Evolutionary conservation across 2,329 filamentous ascomycete species (phyloP).

Genomic region (Graphilbum fragrans): DNA sequence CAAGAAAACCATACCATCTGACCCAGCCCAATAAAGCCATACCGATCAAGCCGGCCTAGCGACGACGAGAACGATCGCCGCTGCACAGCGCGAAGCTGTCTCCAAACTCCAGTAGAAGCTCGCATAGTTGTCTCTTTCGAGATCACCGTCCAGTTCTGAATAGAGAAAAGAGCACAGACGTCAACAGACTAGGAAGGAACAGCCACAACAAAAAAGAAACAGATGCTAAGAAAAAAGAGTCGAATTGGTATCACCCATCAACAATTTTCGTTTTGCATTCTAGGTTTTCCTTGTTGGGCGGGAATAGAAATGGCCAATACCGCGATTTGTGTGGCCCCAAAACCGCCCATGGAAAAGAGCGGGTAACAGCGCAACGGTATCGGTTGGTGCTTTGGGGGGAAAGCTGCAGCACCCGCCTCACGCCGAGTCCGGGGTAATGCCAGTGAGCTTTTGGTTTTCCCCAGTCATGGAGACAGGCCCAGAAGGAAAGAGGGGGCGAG

Average conservation of each 20-base stretch:
- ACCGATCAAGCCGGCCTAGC: conserved; percentile 33
- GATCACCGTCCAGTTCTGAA: background rate
- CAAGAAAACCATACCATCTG: conserved; percentile 36
- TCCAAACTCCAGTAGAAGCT: conserved; percentile 12
- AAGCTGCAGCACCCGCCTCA: too few species aligned
- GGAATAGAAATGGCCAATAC: too few species aligned
- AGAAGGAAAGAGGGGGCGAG: background rate
- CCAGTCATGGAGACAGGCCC: background rate
- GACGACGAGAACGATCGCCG: conserved; percentile 39
- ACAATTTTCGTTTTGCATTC: too few species aligned
- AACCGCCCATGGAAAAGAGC: too few species aligned
- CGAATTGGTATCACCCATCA: background rate
- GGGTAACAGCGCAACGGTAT: too few species aligned
- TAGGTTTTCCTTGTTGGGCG: background rate
- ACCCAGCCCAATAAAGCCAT: conserved; percentile 48
- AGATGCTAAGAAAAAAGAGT: background rate
- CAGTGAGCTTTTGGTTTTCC: background rate
- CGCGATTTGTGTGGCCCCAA: too few species aligned
- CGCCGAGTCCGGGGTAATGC: too few species aligned
- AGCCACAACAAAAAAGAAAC: background rate
- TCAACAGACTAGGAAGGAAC: too few species aligned
- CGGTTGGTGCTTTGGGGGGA: too few species aligned
- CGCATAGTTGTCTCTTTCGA: conserved; percentile 15
- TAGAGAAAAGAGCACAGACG: background rate
- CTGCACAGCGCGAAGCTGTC: conserved; percentile 18